Conservation (phyloP, 2,329 filamentous ascomycete genomes). For the Curvularia eragrostidis region DNA sequence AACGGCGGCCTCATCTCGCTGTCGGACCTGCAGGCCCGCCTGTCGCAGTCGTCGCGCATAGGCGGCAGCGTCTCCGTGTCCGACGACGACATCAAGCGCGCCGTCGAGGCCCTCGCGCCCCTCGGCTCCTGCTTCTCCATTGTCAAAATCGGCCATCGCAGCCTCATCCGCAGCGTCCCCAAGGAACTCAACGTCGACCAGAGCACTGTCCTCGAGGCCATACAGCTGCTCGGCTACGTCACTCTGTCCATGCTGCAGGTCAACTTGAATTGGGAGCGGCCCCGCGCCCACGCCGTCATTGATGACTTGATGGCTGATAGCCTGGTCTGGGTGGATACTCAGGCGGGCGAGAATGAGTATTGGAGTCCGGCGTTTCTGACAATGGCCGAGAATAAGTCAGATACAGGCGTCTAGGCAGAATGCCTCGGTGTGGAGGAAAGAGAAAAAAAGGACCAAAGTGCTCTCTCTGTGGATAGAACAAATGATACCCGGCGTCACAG, state of each 20-base stretch:
- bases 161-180: conserved; percentile 90
- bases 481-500: conserved; percentile 26
- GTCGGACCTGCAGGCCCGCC: conserved; percentile 76
- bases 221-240: conserved; percentile 87
- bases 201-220: conserved; percentile 87
- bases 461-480: too few species aligned
- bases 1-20: conserved; percentile 93
- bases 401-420: not conserved
- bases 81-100: conserved; percentile 91
- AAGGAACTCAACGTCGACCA: conserved; percentile 96
- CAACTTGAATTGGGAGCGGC: conserved; percentile 85
- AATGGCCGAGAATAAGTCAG: conserved; percentile 14
- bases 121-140: conserved; percentile 88
- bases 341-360: conserved; percentile 87
- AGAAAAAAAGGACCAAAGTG: not conserved
- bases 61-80: conserved; percentile 76
- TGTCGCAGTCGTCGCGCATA: conserved; percentile 72
- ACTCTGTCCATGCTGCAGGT: conserved; percentile 86
- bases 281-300: conserved; percentile 85
- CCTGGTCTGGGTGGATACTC: conserved; percentile 91
- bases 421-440: not conserved
- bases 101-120: conserved; percentile 84
- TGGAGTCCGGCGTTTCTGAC: conserved; percentile 82
- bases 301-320: conserved; percentile 89
- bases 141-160: conserved; percentile 79